Base-by-base conservation (phyloP, 305 asterid genomes). In the Caryopteris hybrid region DNA sequence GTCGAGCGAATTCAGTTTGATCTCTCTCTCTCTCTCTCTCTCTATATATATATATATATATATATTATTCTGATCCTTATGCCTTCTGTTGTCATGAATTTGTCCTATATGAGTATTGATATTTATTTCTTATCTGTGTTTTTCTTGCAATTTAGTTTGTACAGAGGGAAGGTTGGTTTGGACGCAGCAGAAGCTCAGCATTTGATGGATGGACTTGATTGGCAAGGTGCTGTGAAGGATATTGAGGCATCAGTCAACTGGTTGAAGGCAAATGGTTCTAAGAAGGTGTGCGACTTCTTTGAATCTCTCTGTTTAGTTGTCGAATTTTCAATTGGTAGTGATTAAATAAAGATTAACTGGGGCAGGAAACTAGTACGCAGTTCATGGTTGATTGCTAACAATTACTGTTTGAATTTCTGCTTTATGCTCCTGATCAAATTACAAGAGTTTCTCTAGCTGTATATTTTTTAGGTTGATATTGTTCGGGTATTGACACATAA, bases 131-230 rank as follows among this genome's bases (percentile, higher is more conserved):
- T 47, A 58, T 69, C 43, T 21, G 10, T 10, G 52, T 60, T 50
- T 60, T 59, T 52, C 62, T 75, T 74, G 82, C 33, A 18, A 52
- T 43, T 43, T 70, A 90, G 99, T 75, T 78, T 91, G 84, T 91
- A 88, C 74, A 88, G 96, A 16, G 99, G 99, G 51, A 88, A 88
- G 89, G 96, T 94, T 55, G 96, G 99, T 33, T 78, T 94, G 74
- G 96, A 90, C 69, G 97, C 72, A 50, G 96, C 97, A 11, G 99
- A 94, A 86, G 99, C 99, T 76, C 96, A 91, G 41, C 99, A 94
- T 81, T 76, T 94, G 80, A 84, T 94, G 96, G 96, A 83, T 29
- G 97, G 93, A 23, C 97, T 94, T 54, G 97, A 91, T 77, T 94
- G 96, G 96, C 89, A 83, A 81, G 96, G 96, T 29, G 99, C 99